phyloP scores from a whole-genome alignment of 805 yeast genomes.

The Saccharomycopsis fermentans region DNA sequence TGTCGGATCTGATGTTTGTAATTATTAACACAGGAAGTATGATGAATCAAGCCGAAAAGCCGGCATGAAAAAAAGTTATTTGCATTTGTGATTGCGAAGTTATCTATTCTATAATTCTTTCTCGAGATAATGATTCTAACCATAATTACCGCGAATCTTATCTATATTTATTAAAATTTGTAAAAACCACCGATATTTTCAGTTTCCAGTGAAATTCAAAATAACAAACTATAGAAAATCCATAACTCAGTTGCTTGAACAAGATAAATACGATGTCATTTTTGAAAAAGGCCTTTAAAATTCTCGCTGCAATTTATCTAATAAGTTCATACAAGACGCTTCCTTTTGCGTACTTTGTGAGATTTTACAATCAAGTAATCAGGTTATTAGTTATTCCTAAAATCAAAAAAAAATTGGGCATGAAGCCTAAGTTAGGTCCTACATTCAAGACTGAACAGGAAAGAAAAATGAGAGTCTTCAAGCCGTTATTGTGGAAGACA shows the following conservation, averaged over 20 bases:
- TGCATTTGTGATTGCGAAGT: too few relatives aligned
- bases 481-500: slow-evolving; percentile 34
- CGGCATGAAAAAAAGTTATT: too few relatives aligned
- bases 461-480: slow-evolving; percentile 30
- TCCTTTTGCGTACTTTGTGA: slow-evolving; percentile 54
- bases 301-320: not conserved
- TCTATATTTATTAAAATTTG: too few relatives aligned
- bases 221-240: too few relatives aligned
- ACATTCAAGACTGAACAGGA: slow-evolving; percentile 20
- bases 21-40: too few relatives aligned
- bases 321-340: slow-evolving; percentile 39
- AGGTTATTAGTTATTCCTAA: slow-evolving; percentile 33
- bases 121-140: too few relatives aligned
- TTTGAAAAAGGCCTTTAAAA: not conserved
- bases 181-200: too few relatives aligned
- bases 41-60: not conserved
- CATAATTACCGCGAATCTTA: too few relatives aligned
- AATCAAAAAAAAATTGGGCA: slow-evolving; percentile 16
- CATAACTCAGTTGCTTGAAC: too few relatives aligned
- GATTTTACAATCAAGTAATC: slow-evolving; percentile 46
- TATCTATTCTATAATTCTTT: too few relatives aligned
- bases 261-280: not conserved
- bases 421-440: slow-evolving; percentile 18
- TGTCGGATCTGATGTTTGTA: too few relatives aligned
- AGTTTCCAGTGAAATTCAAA: too few relatives aligned